Evolutionary conservation across 2,329 filamentous ascomycete genomes (phyloP).

Genomic region (Aspergillus spinulosporus): DNA sequence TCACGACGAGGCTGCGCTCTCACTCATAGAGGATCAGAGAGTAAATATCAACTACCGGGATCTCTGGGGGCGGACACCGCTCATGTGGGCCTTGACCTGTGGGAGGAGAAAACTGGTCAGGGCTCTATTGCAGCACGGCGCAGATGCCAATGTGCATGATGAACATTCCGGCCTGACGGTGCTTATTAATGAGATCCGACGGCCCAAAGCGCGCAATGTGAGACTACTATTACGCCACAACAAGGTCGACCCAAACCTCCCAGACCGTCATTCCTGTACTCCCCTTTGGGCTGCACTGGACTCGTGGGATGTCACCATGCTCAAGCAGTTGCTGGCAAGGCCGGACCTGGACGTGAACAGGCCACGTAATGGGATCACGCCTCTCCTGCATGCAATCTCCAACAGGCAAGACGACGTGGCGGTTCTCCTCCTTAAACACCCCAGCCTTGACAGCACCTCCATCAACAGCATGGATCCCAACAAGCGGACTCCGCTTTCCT

Average conservation of each 20-base stretch:
- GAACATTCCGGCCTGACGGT: neutral
- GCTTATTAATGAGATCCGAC: neutral
- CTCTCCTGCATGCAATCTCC: neutral
- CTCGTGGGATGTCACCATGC: neutral
- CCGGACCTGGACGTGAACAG: neutral
- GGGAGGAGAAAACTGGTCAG: neutral
- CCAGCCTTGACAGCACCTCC: neutral
- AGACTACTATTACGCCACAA: neutral
- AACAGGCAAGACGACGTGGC: neutral
- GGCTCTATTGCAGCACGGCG: neutral
- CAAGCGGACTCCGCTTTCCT: neutral
- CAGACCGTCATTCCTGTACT: neutral
- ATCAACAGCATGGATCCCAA: neutral
- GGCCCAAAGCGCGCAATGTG: neutral
- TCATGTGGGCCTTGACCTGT: neutral
- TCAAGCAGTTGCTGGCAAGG: neutral
- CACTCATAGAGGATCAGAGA: neutral
- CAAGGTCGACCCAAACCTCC: neutral
- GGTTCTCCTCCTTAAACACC: neutral
- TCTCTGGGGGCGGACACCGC: neutral
- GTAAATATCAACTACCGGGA: constrained; percentile 3
- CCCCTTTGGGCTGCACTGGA: neutral
- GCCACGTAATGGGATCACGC: neutral
- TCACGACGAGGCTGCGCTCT: neutral
- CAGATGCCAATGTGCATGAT: neutral